Percentiles rank a stretch among this genome's conserved stretches.
phyloP scores from a whole-genome alignment of 1,284 basidiomycete species.

The Trichosporon inkin region DNA sequence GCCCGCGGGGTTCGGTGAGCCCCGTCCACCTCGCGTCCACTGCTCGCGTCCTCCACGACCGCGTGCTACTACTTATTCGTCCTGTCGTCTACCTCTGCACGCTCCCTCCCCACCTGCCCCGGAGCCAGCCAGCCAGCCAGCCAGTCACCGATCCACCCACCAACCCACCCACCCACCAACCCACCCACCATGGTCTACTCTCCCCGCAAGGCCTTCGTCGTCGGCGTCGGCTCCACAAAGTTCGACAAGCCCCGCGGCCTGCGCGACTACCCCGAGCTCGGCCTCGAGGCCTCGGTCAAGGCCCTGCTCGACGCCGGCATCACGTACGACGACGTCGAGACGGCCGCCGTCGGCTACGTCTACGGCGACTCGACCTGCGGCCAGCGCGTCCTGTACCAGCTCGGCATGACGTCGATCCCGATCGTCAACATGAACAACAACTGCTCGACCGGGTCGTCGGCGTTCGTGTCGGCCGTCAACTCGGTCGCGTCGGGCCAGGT shows the following conservation, averaged over 20 bases:
- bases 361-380: slow-evolving; percentile 24
- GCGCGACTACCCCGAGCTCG: slow-evolving; percentile 25
- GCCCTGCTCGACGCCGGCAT: slow-evolving; percentile 23
- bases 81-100: too few relatives aligned
- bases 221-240: slow-evolving; percentile 28
- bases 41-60: not conserved
- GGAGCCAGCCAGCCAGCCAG: too few relatives aligned
- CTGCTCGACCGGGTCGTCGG: slow-evolving; percentile 24
- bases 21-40: too few relatives aligned
- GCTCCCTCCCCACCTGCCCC: not conserved
- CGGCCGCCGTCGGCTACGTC: slow-evolving; percentile 20
- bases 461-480: slow-evolving; percentile 16
- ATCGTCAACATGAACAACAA: slow-evolving; percentile 27
- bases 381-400: slow-evolving; percentile 25
- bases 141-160: too few relatives aligned
- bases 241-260: slow-evolving; percentile 25
- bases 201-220: slow-evolving; percentile 21
- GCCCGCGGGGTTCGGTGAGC: too few relatives aligned
- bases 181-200: slow-evolving; percentile 16
- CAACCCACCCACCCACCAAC: not conserved
- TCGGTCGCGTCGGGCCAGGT: slow-evolving; percentile 19
- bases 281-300: slow-evolving; percentile 25
- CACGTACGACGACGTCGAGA: slow-evolving; percentile 22
- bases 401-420: slow-evolving; percentile 25
- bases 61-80: not conserved